Base-by-base conservation (phyloP, 2,329 filamentous ascomycete species). In the Capronia americana region DNA sequence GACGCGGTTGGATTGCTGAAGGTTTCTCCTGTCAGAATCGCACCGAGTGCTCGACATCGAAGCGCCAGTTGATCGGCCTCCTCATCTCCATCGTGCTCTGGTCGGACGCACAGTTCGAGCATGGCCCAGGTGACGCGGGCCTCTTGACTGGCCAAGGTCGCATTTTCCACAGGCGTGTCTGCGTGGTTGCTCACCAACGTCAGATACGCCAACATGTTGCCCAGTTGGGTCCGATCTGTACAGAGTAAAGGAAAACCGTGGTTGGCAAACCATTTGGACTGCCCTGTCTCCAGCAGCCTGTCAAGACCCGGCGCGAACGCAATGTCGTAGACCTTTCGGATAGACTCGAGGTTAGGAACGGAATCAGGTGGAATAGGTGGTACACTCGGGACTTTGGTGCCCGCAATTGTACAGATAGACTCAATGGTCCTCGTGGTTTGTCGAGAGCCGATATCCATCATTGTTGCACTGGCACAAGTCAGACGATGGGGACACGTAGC, bases 271-370 rank as follows among this genome's bases (percentile, higher is more conserved):
- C 93, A 98, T 30, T 84, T 85, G 23, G 69, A 64, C 44, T 57
- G 57, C 34, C 67, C 67, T 6, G 92, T 91, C 77, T 97, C 93
- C 69, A 96, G 86, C 69, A 95, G 89, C 57, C 86, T 85, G 77
- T 92, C 89, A 55, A 95, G 85, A 7, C 88, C 90, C 1, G 85
- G 86, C 3, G 89, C 90, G 76, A 95, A 96, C 70, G 92, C 88
- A 70, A 90, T 89, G 72, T 87, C 85, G 78, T 91, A 96, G 17
- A 94, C 81, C 68, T 86, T 86, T 69, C 87, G 88, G 65, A 92
- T 87, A 75, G 92, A 89, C 72, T 88, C 86, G 57, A 91, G 75
- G 46, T 83, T 75, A 61, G 77, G 79, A 77, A 75, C 81, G 77
- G 73, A 83, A 65, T 85, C 83, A 30, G 85, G 83, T 70, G 86